Evolutionary conservation across 75 land plant genomes (phyloP), one percentile per base, ranked within the genome.

Genomic region (Ceratopteris richardii): DNA sequence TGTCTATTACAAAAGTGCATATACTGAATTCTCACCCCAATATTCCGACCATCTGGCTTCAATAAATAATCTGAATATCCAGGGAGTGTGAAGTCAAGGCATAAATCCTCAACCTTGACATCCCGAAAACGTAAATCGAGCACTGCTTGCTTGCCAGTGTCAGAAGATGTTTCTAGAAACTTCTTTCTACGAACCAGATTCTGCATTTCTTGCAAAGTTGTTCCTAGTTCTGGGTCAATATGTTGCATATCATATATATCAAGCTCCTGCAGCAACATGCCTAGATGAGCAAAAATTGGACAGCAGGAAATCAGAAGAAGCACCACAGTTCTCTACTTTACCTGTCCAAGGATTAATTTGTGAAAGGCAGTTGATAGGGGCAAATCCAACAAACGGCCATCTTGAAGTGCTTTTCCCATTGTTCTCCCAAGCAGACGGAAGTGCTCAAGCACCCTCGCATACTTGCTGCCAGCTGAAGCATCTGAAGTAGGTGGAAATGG

Each of bases 331-430:
- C 37, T 33, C 9, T 33, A 9, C 37, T 9, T 33, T 77, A 86
- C 98, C 72, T 94, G 98, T 59, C 98, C 90, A 54, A 88, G 81
- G 6, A 85, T 71, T 58, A 94, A 80, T 58, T 94, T 94, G 53
- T 85, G 88, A 51, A 94, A 88, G 18, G 87, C 76, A 12, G 71
- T 71, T 42, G 98, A 94, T 20, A 94, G 48, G 14, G 98, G 98
- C 31, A 94, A 64, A 54, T 94, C 98, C 68, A 94, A 72, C 29
- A 94, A 82, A 50, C 98, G 75, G 5, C 98, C 98, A 84, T 94
- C 98, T 69, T 94, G 98, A 50, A 94, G 73, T 51, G 98, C 95
- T 72, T 94, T 94, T 41, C 87, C 95, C 82, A 94, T 88, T 23
- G 83, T 87, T 18, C 90, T 78, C 0, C 98, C 98, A 61, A 94